These are phyloP conservation scores for Clonostachys solani DNA, from an alignment of 2,329 filamentous ascomycete species.

Conservation along the genomic window DNA sequence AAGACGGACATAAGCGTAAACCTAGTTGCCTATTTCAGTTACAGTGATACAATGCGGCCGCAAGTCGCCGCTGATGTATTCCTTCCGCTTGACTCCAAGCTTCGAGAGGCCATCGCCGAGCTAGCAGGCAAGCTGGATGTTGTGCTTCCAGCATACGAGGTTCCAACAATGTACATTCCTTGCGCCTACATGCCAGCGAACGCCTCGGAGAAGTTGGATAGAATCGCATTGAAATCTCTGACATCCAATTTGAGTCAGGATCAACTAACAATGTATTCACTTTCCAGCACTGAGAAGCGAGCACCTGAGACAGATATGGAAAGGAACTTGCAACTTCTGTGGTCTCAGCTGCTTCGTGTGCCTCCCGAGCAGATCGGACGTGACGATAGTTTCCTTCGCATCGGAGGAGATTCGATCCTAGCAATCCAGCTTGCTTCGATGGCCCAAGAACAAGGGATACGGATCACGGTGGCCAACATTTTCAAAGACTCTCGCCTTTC, in stretches of 20 bases:
- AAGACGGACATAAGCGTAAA: not conserved
- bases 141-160: conserved; percentile 8
- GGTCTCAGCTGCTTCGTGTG: conserved; percentile 2
- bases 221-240: conserved; percentile 1
- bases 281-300: not conserved
- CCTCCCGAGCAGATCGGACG: conserved; percentile 1
- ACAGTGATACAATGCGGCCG: not conserved
- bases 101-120: conserved; percentile 2
- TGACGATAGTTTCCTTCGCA: conserved; percentile 5
- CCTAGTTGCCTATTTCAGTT: not conserved
- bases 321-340: not conserved
- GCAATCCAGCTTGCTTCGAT: conserved; percentile 5
- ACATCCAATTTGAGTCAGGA: not conserved
- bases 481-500: conserved; percentile 42
- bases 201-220: conserved; percentile 5
- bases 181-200: conserved; percentile 4
- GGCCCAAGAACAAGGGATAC: not conserved
- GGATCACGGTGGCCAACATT: conserved; percentile 31
- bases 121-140: conserved; percentile 2
- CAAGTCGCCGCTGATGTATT: not conserved
- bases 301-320: conserved; percentile 3
- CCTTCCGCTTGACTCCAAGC: not conserved
- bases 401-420: conserved; percentile 9
- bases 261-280: not conserved
- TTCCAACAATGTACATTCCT: conserved; percentile 5